Base-by-base conservation (phyloP, 495 filamentous ascomycete genomes). In the Penicillium diatomitis region DNA sequence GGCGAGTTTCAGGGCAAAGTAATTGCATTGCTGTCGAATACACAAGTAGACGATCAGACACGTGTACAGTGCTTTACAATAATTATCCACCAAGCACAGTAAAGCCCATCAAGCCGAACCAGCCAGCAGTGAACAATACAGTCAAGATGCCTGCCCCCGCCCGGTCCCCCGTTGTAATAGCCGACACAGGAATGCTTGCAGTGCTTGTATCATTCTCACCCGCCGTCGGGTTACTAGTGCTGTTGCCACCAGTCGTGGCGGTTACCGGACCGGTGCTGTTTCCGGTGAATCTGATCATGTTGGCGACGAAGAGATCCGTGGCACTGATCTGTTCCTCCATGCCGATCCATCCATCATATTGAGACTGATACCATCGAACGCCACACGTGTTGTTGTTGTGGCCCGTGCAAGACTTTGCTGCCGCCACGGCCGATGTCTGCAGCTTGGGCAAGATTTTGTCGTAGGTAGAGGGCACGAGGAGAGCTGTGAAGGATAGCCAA, bases 401-500 rank as follows among this genome's bases (percentile, higher is more conserved):
- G 6, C 82, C 80, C 0, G 65, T 74, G 53, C 89, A 95, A 34
- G 85, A 79, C 32, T 65, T 66, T 0, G 83, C 84, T 0, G 89
- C 89, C 0, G 83, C 88, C 38, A 67, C 43, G 11, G 85, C 86
- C 1, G 85, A 87, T 2, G 78, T 73, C 43, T 69, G 67, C 3
- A 95, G 71, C 38, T 83, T 76, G 0, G 81, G 79, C 60, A 82
- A 76, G 59, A 95, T 81, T 3, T 61, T 64, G 41, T 74, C 62
- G 43, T 70, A 77, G 0, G 84, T 88, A 58, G 78, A 85, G 3
- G 74, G 74, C 2, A 72, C 71, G 1, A 90, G 74, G 44, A 89
- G 81, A 4, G 82, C 82, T 3, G 84, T 82, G 4, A 80, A 75
- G 0, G 84, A 83, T 64, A 95, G 77, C 85, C 87, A 92, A 3